Base-by-base conservation (phyloP, 2,329 filamentous ascomycete species). In the Eutypa lata region DNA sequence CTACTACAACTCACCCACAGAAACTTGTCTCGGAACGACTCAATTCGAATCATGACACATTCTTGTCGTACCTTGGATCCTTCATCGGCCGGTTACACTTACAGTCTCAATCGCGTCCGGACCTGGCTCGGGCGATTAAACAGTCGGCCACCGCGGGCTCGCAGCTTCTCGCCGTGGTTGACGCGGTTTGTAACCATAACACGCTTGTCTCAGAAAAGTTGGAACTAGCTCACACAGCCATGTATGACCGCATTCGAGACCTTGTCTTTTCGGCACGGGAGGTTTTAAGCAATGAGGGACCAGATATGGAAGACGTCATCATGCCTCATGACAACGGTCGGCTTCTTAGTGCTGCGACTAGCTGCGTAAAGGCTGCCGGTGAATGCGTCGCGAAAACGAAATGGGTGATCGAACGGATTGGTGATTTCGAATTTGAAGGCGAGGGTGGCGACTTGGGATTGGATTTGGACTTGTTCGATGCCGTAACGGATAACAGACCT, bases 81-180 rank as follows among this genome's bases (percentile, higher is more conserved):
- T 96, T 97, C 68, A 93, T 97, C 67, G 94, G 94, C 16, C 80
- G 84, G 37, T 80, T 97, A 52, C 91, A 97, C 70, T 78, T 97
- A 55, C 91, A 97, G 68, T 94, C 92, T n/a, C 88, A 94, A 57
- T 94, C 91, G 7, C 88, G 91, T 8, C 84, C 88, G 1, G 91
- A 96, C 68, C 79, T 97, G 47, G 84, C 91, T 31, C 74, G 86
- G 11, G 91, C 90, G 16, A 93, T 95, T 47, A 87, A 90, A 66
- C 87, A 93, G 67, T 90, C 92, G 8, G 89, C 92, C 10, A 80
- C 84, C 7, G 91, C 92, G 2, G 95, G 92, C 57, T 87, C 87
- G 46, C 84, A 88, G 59, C 79, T 97, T 47, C 77, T 97, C 48
- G 80, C 84, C 16, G 85, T 97, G 11, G 83, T 97, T 11, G 90